These are phyloP conservation scores for Cardiospermum halicacabum DNA, from an alignment of 345 rosid species.

Conservation along the genomic window DNA sequence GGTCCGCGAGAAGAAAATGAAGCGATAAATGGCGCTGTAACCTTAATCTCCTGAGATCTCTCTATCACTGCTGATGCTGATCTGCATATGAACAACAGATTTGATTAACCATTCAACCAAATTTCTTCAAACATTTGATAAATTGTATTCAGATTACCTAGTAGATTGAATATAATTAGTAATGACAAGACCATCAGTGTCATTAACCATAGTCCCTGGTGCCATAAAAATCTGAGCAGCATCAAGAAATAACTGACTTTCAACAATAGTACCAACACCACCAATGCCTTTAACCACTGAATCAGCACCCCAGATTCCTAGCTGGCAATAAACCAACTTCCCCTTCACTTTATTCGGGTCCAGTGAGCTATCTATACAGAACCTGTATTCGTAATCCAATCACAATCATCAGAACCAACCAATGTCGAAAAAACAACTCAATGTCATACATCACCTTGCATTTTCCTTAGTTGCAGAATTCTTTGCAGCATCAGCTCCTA, in stretches of 20 bases:
- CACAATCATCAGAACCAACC: background rate
- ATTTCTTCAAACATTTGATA: background rate
- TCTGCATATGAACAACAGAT: slow-evolving; percentile 27
- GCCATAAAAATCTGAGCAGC: slow-evolving; percentile 75
- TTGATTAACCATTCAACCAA: background rate
- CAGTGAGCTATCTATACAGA: slow-evolving; percentile 48
- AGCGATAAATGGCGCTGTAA: slow-evolving; percentile 71
- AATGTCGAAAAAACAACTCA: background rate
- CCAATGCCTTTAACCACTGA: slow-evolving; percentile 58
- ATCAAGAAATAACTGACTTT: slow-evolving; percentile 51
- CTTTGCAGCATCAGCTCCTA: slow-evolving; percentile 58
- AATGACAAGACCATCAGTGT: slow-evolving; percentile 39
- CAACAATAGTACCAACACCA: slow-evolving; percentile 57
- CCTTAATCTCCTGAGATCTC: slow-evolving; percentile 42
- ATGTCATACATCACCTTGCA: slow-evolving; percentile 52
- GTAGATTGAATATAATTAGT: slow-evolving; percentile 57
- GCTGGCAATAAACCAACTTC: slow-evolving; percentile 53
- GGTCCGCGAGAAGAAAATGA: slow-evolving; percentile 96
- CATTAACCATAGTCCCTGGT: slow-evolving; percentile 65
- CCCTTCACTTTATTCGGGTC: slow-evolving; percentile 71
- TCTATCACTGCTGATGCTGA: slow-evolving; percentile 66
- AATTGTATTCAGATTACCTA: slow-evolving; percentile 26
- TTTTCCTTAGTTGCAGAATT: slow-evolving; percentile 21
- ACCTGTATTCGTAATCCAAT: slow-evolving; percentile 27
- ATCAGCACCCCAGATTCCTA: slow-evolving; percentile 46